A percentile compares a stretch with the other conserved stretches of the same genome.
These are phyloP conservation scores for Pseudogymnoascus sp. DNA, from an alignment of 2,329 filamentous ascomycete species.

Conservation along the genomic window DNA sequence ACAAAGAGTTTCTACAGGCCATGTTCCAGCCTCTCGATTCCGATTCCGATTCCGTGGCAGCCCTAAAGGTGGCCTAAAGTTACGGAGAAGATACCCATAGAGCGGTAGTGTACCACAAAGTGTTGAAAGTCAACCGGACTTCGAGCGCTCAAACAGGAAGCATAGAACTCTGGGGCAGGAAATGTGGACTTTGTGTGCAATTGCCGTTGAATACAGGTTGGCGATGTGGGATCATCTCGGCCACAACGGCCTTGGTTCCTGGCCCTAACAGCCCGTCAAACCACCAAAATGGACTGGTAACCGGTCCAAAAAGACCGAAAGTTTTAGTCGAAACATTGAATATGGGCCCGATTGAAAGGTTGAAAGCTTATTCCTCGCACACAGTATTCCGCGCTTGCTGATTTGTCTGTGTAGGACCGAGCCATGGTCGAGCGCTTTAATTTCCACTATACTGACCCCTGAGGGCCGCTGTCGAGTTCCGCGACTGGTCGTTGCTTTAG, in stretches of 20 bases:
- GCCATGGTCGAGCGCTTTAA: conserved; percentile 6
- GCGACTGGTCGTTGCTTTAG: background rate
- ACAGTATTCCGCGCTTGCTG: background rate
- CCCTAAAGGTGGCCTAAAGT: background rate
- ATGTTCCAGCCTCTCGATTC: background rate
- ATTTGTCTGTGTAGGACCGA: conserved; percentile 3
- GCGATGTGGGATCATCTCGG: background rate
- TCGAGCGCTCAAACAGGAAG: background rate
- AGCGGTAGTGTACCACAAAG: background rate
- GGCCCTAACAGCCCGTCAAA: conserved; percentile 2
- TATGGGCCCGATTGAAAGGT: background rate
- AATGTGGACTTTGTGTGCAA: conserved; percentile 6
- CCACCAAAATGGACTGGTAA: background rate
- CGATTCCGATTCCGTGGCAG: background rate
- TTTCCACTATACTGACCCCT: background rate
- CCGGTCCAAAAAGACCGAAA: background rate
- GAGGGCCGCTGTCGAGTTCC: background rate
- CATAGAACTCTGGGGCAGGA: background rate
- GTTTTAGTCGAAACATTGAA: background rate
- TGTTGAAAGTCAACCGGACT: background rate
- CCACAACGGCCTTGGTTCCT: background rate
- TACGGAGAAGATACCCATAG: conserved; percentile 5
- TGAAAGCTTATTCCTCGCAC: conserved; percentile 7
- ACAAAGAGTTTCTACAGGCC: background rate
- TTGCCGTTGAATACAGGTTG: background rate